phyloP scores from a whole-genome alignment of 179 eudicot species.

The Pouteria campechiana region DNA sequence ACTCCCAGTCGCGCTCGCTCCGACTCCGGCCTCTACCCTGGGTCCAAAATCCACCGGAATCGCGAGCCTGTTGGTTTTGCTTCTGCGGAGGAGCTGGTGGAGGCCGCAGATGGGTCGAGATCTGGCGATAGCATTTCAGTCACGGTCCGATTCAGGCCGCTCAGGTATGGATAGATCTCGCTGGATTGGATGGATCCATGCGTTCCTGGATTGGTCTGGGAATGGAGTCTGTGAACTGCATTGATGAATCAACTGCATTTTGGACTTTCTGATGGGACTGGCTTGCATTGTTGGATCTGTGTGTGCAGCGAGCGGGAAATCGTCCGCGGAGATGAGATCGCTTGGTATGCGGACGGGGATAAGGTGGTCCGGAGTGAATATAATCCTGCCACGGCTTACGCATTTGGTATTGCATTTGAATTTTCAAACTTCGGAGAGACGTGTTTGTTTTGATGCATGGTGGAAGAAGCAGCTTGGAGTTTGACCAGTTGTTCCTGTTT shows the following conservation, averaged over 20 bases:
- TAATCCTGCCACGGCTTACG: conserved; percentile 81
- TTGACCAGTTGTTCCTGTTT: too few relatives aligned
- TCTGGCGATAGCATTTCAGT: conserved; percentile 86
- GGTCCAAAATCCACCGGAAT: conserved; percentile 8
- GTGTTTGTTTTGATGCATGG: too few relatives aligned
- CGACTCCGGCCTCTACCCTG: conserved; percentile 22
- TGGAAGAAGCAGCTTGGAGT: too few relatives aligned
- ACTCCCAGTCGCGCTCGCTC: conserved; percentile 28
- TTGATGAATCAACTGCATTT: too few relatives aligned
- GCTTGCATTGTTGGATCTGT: conserved; percentile 6
- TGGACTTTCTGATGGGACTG: conserved; percentile 7
- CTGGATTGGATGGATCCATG: conserved; percentile 21
- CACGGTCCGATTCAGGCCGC: conserved; percentile 84
- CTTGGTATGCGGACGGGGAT: conserved; percentile 94
- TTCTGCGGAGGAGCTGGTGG: conserved; percentile 48
- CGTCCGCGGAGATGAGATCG: conserved; percentile 67
- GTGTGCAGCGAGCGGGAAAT: conserved; percentile 68
- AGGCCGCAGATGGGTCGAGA: conserved; percentile 46
- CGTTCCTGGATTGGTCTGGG: background rate
- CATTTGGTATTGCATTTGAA: conserved; percentile 44
- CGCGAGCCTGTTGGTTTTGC: conserved; percentile 38
- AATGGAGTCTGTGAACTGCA: background rate
- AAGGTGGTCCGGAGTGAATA: conserved; percentile 75
- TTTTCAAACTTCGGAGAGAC: too few relatives aligned
- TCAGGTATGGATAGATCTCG: conserved; percentile 50